These are phyloP conservation scores for Nemania sp. DNA, from an alignment of 2,329 filamentous ascomycete genomes.

Conservation along the genomic window DNA sequence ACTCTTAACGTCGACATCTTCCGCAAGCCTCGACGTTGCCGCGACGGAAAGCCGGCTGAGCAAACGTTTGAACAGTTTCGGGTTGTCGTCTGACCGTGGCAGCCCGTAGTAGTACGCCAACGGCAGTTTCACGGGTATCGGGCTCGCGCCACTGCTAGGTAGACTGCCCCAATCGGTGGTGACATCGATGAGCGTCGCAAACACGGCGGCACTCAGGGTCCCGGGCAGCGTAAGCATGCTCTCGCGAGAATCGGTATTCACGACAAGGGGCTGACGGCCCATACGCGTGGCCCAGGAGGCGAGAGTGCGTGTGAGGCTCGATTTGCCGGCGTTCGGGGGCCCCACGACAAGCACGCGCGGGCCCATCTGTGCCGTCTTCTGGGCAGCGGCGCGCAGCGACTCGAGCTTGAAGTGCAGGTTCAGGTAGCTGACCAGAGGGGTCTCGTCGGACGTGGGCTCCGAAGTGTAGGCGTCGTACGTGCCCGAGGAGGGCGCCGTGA, in stretches of 20 bases:
- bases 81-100: constrained; percentile 72
- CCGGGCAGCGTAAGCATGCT: constrained; percentile 78
- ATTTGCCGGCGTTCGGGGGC: constrained; percentile 79
- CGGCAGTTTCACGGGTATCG: constrained; percentile 88
- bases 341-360: constrained; percentile 87
- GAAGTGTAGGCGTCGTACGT: constrained; percentile 58
- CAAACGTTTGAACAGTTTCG: constrained; percentile 72
- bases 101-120: constrained; percentile 88
- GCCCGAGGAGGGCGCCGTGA: constrained; percentile 61
- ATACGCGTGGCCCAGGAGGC: constrained; percentile 78
- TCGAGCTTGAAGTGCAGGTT: constrained; percentile 90
- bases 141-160: constrained; percentile 86
- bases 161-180: constrained; percentile 82
- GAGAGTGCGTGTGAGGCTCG: constrained; percentile 75
- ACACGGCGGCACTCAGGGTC: constrained; percentile 82
- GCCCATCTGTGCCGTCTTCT: constrained; percentile 51
- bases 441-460: constrained; percentile 74
- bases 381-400: constrained; percentile 67
- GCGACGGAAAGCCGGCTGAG: constrained; percentile 78
- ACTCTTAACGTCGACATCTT: constrained; percentile 71
- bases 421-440: constrained; percentile 76
- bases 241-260: constrained; percentile 85
- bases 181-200: constrained; percentile 84
- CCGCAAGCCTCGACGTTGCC: constrained; percentile 75
- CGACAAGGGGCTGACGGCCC: constrained; percentile 75